Evolutionary conservation across 2,329 filamentous ascomycete genomes (phyloP).

Genomic region (Salinomyces thailandicus): DNA sequence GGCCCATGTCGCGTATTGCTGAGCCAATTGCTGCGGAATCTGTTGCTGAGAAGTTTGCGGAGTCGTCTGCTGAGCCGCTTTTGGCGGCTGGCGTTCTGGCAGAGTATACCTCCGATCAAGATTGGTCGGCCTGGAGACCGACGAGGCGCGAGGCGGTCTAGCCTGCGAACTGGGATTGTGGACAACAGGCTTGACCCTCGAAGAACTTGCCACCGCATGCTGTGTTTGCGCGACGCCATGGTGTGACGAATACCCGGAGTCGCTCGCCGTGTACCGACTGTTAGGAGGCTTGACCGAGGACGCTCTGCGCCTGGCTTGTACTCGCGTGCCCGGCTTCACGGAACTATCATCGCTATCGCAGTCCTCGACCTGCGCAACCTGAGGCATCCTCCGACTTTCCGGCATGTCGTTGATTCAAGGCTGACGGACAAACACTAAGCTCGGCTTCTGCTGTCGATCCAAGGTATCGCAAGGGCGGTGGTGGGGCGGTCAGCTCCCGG

Average conservation of each 20-base stretch:
- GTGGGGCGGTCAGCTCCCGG: slow-evolving; percentile 1
- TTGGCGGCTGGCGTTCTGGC: slow-evolving; percentile 1
- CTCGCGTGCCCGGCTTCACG: slow-evolving; percentile 36
- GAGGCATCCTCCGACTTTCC: slow-evolving; percentile 7
- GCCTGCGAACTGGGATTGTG: slow-evolving; percentile 16
- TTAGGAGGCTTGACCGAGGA: slow-evolving; percentile 20
- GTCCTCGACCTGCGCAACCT: slow-evolving; percentile 28
- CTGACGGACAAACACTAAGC: not conserved
- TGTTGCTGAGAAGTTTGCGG: slow-evolving; percentile 6
- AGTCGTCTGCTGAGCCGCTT: slow-evolving; percentile 5
- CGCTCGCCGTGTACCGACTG: slow-evolving; percentile 42
- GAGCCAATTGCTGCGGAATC: slow-evolving; percentile 5
- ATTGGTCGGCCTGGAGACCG: slow-evolving; percentile 7
- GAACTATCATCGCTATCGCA: slow-evolving; percentile 32
- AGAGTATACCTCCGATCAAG: slow-evolving; percentile 18
- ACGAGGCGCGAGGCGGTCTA: slow-evolving; percentile 4
- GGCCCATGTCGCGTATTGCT: slow-evolving; percentile 8
- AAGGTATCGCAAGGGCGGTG: not conserved
- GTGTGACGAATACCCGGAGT: slow-evolving; percentile 51
- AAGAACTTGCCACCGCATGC: slow-evolving; percentile 5
- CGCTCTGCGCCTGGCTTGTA: slow-evolving; percentile 15
- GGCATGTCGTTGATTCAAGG: slow-evolving; percentile 5
- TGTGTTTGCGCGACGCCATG: slow-evolving; percentile 9
- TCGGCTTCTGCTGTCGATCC: not conserved
- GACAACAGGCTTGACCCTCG: slow-evolving; percentile 16